A percentile compares a stretch with the other conserved stretches of the same genome.
Evolutionary conservation across 495 filamentous ascomycete genomes (phyloP).

Genomic region (Penicillium robsamsonii): DNA sequence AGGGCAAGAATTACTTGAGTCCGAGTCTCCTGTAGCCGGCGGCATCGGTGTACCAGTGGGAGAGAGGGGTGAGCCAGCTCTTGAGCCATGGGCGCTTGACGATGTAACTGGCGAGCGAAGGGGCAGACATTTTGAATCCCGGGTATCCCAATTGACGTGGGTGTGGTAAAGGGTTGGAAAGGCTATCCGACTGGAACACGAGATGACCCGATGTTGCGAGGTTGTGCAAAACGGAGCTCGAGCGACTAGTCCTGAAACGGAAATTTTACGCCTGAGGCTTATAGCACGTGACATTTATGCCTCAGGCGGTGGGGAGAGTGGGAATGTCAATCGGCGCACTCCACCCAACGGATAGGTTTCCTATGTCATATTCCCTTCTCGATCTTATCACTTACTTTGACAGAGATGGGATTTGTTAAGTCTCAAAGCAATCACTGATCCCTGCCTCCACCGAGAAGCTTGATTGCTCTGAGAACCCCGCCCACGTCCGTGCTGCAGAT

Average conservation of each 20-base stretch:
- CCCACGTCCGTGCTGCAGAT: conserved; percentile 36
- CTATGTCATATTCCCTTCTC: conserved; percentile 21
- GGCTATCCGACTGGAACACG: conserved; percentile 40
- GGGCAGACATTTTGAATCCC: conserved; percentile 65
- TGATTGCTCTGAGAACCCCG: conserved; percentile 26
- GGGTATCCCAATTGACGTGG: conserved; percentile 37
- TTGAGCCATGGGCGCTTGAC: conserved; percentile 80
- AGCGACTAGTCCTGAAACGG: conserved; percentile 23
- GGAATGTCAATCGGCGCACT: conserved; percentile 27
- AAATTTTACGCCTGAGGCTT: conserved; percentile 12
- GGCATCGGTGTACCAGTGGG: conserved; percentile 79
- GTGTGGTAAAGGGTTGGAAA: conserved; percentile 28
- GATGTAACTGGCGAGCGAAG: conserved; percentile 68
- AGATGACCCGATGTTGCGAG: conserved; percentile 47
- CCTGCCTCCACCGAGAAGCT: conserved; percentile 25
- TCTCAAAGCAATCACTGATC: conserved; percentile 15
- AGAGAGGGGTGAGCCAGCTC: conserved; percentile 71
- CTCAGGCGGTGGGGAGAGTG: conserved; percentile 26
- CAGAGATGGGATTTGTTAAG: conserved; percentile 19
- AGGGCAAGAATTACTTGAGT: conserved; percentile 62
- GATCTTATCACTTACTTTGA: conserved; percentile 6
- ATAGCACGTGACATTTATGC: conserved; percentile 22
- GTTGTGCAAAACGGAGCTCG: conserved; percentile 51
- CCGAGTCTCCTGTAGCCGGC: conserved; percentile 92
- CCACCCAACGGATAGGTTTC: conserved; percentile 31